Evolutionary conservation across 2,329 filamentous ascomycete species (phyloP).

Genomic region (Talaromyces sp.): DNA sequence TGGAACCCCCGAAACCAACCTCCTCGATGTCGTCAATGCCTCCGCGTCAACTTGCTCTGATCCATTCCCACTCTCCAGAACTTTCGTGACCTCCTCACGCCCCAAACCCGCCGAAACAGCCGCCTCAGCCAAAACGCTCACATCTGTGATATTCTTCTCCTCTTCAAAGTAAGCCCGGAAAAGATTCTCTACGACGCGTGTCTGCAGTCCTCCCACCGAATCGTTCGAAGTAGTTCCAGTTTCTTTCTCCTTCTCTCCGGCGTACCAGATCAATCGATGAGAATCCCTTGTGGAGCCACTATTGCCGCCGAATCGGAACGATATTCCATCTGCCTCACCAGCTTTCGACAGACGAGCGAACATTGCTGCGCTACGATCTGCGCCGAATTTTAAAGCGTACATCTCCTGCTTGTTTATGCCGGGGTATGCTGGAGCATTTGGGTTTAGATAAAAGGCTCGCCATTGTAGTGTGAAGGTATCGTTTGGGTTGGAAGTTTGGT

Average conservation of each 20-base stretch:
- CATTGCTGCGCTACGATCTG: constrained; percentile 62
- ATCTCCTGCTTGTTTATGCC: constrained; percentile 58
- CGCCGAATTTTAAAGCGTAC: constrained; percentile 67
- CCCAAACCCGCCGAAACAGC: constrained; percentile 60
- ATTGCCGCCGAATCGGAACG: constrained; percentile 71
- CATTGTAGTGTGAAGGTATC: constrained; percentile 76
- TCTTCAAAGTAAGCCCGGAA: constrained; percentile 70
- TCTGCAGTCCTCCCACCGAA: constrained; percentile 55
- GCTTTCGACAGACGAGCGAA: constrained; percentile 59
- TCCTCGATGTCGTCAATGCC: constrained; percentile 55
- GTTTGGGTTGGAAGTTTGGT: constrained; percentile 64
- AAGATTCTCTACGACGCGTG: constrained; percentile 62
- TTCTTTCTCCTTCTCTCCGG: constrained; percentile 51
- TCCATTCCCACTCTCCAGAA: constrained; percentile 59
- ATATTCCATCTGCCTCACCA: constrained; percentile 69
- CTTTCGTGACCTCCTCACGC: constrained; percentile 54
- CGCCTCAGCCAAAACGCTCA: constrained; percentile 55
- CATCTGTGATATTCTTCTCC: constrained; percentile 64
- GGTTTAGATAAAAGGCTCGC: constrained; percentile 81
- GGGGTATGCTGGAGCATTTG: constrained; percentile 56
- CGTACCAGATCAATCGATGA: constrained; percentile 75
- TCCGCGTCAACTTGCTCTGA: constrained; percentile 61
- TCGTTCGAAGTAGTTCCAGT: constrained; percentile 8
- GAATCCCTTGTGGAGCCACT: constrained; percentile 78
- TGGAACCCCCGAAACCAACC: constrained; percentile 69